Conservation (phyloP, 2,329 filamentous ascomycete genomes). For the Pseudofabraea citricarpa region DNA sequence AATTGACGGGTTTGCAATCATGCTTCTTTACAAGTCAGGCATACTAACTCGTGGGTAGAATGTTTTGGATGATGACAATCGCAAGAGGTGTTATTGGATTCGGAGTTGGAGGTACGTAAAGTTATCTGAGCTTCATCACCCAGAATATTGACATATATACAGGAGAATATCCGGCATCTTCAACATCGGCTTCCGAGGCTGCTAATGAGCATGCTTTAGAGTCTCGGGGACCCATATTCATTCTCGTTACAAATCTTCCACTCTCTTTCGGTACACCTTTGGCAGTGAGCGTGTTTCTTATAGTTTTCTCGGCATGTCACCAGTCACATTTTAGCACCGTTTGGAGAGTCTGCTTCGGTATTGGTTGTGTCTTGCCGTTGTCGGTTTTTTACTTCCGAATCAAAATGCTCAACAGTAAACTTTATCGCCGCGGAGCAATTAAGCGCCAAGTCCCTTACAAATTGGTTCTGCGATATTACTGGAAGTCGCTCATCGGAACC, state of each 20-base stretch:
- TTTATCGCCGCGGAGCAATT: constrained; percentile 48
- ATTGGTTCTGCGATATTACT: constrained; percentile 47
- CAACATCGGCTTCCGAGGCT: constrained; percentile 40
- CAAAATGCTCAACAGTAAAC: constrained; percentile 45
- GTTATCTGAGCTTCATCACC: background rate
- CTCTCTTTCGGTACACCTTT: constrained; percentile 36
- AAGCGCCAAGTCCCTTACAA: constrained; percentile 44
- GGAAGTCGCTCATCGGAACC: constrained; percentile 47
- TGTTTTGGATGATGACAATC: constrained; percentile 49
- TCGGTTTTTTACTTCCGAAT: constrained; percentile 52
- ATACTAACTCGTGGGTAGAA: constrained; percentile 20
- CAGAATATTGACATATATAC: background rate
- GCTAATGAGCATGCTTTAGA: constrained; percentile 39
- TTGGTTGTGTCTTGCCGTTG: constrained; percentile 44
- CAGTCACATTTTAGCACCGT: constrained; percentile 33
- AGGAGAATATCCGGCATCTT: constrained; percentile 43
- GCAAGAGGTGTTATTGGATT: constrained; percentile 43
- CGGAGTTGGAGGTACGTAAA: constrained; percentile 34
- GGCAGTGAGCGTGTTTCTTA: constrained; percentile 40
- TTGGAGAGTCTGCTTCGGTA: constrained; percentile 44
- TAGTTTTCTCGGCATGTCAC: constrained; percentile 35
- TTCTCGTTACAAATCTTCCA: constrained; percentile 40
- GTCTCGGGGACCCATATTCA: constrained; percentile 37
- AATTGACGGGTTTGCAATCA: constrained; percentile 25
- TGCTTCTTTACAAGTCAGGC: background rate